Base-by-base conservation (phyloP, 306 rosid species). In the Albizia julibrissin region DNA sequence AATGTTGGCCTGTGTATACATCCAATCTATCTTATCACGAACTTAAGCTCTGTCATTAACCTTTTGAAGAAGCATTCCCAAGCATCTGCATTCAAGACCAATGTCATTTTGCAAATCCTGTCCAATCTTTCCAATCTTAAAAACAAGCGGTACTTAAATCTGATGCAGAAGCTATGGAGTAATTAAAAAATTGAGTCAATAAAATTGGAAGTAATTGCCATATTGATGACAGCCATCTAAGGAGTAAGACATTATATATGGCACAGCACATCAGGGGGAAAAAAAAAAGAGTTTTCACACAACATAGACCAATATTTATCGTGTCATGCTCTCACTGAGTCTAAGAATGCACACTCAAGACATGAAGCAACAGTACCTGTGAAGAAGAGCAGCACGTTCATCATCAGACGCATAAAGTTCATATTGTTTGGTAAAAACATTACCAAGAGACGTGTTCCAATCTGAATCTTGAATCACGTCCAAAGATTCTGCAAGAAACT, bases 401-500 rank as follows among this genome's bases (percentile, higher is more conserved):
- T 95, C 94, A 78, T 91, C 95, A 79, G 92, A 80, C 61, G 97
- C 84, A 89, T 95, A 95, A 74, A 93, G 99, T 71, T 91, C 98
- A 89, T 93, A 95, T 79, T 95, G 97, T 77, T 84, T 85, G 87
- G 94, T 88, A 84, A 93, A 88, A 80, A 91, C 87, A 89, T 91
- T 89, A 83, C 99, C 98, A 82, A 93, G 94, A 88, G 98, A 87
- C 88, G 88, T 92, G 79, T 86, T 84, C 99, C 99, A 95, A 79
- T 86, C 86, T 46, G 85, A 84, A 79, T 95, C 99, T 88, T 95
- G 97, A 88, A 91, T 91, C 78, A 93, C 95, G 81, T 95, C 98
- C 89, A 95, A 90, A 81, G 99, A 95, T 86, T 95, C 98, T 69
- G 99, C 92, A 80, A 95, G 93, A 85, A 95, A 95, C 99, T 95